Evolutionary conservation across 2,329 filamentous ascomycete genomes (phyloP), one percentile per base, ranked within the genome.

Genomic region (Metarhizium album): DNA sequence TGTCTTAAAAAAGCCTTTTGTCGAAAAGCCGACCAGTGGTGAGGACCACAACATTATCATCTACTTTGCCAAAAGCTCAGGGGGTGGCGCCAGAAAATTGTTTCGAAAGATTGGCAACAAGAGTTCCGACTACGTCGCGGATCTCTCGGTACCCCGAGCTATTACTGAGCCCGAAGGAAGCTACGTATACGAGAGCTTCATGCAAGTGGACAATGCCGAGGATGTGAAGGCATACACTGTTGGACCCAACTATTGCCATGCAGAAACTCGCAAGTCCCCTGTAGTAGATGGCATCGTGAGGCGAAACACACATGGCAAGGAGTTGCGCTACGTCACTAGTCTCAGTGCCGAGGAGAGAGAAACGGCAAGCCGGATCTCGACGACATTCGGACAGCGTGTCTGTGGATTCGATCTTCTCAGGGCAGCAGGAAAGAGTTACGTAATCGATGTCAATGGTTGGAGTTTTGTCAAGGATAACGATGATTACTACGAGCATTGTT

Each of bases 381-480:
- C 82, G 43, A 86, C 89, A 0, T 98, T 98, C 67, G 93, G 91
- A 0, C 93, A 98, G 67, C 78, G 89, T 50, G 90, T 98, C 2
- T 98, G 93, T 64, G 93, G 93, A 0, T 98, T 98, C 61, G 93
- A 98, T 65, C 76, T 98, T 53, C 74, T 98, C 51, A 84, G 94
- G 27, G 89, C 90, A 13, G 84, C 82, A 47, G 88, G 90, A 16
- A 88, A 88, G 66, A 97, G 91, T 65, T 98, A 89, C 68, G 93
- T 98, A 46, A 98, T 98, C 58, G 93, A 98, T 61, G 93, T 98
- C 59, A 98, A 98, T 66, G 93, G 93, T 13, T 98, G 94, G 94
- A 97, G 91, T 64, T 98, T 98, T 62, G 93, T 98, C 66, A 98
- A 98, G 67, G 94, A 98, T 66, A 98, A 98, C 61, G 91, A 96